phyloP scores from a whole-genome alignment of 495 filamentous ascomycete species.

The Cercophora scortea region DNA sequence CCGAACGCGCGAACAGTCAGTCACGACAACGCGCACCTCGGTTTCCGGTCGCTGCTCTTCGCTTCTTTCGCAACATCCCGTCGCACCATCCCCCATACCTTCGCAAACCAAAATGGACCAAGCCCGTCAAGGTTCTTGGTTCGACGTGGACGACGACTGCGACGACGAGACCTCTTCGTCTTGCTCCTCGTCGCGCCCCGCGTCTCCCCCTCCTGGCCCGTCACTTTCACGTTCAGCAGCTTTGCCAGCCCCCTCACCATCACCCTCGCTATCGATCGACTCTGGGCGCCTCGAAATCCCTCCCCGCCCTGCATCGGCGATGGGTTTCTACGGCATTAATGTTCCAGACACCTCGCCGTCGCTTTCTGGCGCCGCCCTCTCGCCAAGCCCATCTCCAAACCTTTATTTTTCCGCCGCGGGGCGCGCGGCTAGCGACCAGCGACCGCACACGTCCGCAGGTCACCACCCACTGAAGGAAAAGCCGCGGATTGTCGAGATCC shows the following conservation, averaged over 20 bases:
- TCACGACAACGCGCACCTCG: slow-evolving; percentile 27
- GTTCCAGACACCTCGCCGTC: background rate
- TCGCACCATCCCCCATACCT: slow-evolving; percentile 6
- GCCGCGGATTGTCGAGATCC: slow-evolving; percentile 20
- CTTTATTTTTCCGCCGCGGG: background rate
- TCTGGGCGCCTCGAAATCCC: no score
- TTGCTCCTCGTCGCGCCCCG: background rate
- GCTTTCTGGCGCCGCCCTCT: background rate
- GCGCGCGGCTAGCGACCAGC: background rate
- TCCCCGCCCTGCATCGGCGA: background rate
- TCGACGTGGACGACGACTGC: slow-evolving; percentile 14
- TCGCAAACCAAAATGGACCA: slow-evolving; percentile 1
- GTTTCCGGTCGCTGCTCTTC: slow-evolving; percentile 24
- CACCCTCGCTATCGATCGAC: no score
- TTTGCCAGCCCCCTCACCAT: no score
- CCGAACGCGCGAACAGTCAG: slow-evolving; percentile 24
- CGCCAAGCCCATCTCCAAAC: background rate
- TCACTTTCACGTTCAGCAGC: no score
- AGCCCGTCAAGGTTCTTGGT: background rate
- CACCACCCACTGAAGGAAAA: slow-evolving; percentile 2
- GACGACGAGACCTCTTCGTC: slow-evolving; percentile 20
- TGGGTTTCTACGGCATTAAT: background rate
- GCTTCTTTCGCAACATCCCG: slow-evolving; percentile 11
- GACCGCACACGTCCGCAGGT: slow-evolving; percentile 9
- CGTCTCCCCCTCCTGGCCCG: no score